phyloP scores from a whole-genome alignment of 2,329 filamentous ascomycete genomes.

The Penicillium italicum region DNA sequence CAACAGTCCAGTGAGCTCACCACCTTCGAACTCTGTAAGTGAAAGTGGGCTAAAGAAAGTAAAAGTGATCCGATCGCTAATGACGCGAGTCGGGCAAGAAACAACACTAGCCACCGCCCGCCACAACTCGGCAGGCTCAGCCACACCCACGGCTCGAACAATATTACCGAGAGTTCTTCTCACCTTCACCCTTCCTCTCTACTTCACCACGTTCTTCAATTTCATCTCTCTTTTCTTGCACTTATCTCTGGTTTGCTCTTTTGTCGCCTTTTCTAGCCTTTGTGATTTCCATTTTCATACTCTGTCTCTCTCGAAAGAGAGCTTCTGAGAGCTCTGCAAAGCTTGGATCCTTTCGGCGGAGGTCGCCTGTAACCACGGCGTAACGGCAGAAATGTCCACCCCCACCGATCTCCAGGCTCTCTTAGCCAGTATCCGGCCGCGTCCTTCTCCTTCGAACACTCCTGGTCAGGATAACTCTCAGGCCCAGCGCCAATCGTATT shows the following conservation, averaged over 20 bases:
- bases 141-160: conserved; percentile 17
- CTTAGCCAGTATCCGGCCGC: conserved; percentile 45
- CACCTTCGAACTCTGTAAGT: not conserved
- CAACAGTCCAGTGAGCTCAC: not conserved
- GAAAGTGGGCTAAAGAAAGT: not conserved
- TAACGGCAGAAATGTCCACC: conserved; percentile 47
- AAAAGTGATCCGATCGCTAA: not conserved
- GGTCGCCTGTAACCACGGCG: conserved; percentile 30
- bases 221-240: conserved; percentile 20
- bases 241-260: conserved; percentile 16
- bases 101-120: conserved; percentile 8
- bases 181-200: conserved; percentile 22
- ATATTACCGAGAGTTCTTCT: conserved; percentile 20
- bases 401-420: conserved; percentile 47
- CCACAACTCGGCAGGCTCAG: conserved; percentile 10
- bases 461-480: conserved; percentile 30
- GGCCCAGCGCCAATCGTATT: conserved; percentile 26
- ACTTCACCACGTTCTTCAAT: conserved; percentile 19
- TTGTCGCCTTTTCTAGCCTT: conserved; percentile 13
- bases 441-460: conserved; percentile 34
- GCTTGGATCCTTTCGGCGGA: conserved; percentile 27
- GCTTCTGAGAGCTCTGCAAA: conserved; percentile 26
- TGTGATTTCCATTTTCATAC: conserved; percentile 13
- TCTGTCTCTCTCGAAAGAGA: conserved; percentile 33
- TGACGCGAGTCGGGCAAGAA: conserved; percentile 7